phyloP scores from a whole-genome alignment of 2,329 filamentous ascomycete species.

The Rhynchosporium secalis region DNA sequence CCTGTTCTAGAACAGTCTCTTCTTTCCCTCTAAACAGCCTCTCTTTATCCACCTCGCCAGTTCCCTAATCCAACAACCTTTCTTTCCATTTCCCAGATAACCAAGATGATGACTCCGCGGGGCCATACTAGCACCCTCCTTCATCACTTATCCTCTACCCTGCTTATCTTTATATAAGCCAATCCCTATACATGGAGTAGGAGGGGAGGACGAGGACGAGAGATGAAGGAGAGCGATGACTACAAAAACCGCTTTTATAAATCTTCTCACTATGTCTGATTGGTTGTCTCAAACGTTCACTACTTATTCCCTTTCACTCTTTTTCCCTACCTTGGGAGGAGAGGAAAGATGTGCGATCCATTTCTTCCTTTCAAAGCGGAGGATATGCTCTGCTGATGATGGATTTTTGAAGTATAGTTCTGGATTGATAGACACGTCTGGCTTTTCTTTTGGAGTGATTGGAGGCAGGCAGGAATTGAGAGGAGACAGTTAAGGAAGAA shows the following conservation, averaged over 20 bases:
- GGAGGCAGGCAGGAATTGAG: too few relatives aligned
- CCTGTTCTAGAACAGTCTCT: background rate
- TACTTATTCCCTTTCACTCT: too few relatives aligned
- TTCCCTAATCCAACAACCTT: background rate
- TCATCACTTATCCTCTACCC: background rate
- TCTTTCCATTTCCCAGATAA: background rate
- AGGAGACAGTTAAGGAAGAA: too few relatives aligned
- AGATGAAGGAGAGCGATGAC: slow-evolving; percentile 45
- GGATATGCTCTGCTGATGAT: too few relatives aligned
- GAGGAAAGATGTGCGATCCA: too few relatives aligned
- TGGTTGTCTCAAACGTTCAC: background rate
- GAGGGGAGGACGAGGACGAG: slow-evolving; percentile 21
- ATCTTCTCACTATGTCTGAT: slow-evolving; percentile 70
- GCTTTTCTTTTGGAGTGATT: too few relatives aligned
- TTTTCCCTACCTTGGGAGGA: too few relatives aligned
- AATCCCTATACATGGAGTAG: slow-evolving; percentile 29
- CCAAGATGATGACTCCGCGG: slow-evolving; percentile 51
- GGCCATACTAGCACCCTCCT: slow-evolving; percentile 51
- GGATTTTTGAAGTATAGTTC: too few relatives aligned
- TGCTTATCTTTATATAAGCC: slow-evolving; percentile 38
- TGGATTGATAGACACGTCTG: too few relatives aligned
- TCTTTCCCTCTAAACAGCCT: background rate
- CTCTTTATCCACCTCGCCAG: background rate
- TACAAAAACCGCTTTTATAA: slow-evolving; percentile 62
- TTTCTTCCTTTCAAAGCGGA: too few relatives aligned